A percentile compares a stretch with the other conserved stretches of the same genome.
Conservation (phyloP, 169 alveolate species). For the Cyclospora cayetanensis region DNA sequence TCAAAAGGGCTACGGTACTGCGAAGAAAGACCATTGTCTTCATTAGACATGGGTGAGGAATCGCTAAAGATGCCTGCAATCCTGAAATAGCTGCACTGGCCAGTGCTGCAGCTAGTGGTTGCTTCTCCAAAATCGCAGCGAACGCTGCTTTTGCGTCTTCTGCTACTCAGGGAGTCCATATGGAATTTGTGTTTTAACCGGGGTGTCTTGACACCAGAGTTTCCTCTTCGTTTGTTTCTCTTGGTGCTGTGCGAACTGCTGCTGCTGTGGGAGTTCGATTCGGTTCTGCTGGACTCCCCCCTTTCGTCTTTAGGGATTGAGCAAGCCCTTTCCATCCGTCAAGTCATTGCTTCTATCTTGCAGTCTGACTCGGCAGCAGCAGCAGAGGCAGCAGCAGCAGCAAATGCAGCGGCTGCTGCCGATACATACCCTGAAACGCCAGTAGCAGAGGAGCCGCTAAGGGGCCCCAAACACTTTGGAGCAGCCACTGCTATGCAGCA, state of each 20-base stretch:
- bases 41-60: constrained; percentile 28
- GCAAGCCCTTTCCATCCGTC: constrained; percentile 21
- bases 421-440: not conserved
- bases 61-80: too few species aligned
- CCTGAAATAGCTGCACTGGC: too few species aligned
- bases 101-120: too few species aligned
- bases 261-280: constrained; percentile 48
- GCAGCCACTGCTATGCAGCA: constrained; percentile 12
- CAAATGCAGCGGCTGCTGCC: constrained; percentile 14
- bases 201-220: constrained; percentile 33
- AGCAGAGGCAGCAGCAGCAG: not conserved
- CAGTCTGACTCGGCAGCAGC: not conserved
- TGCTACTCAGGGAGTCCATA: constrained; percentile 53
- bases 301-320: constrained; percentile 47
- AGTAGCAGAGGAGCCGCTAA: not conserved
- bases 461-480: not conserved
- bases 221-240: constrained; percentile 60
- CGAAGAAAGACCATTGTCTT: not conserved
- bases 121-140: too few species aligned
- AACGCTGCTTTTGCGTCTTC: not conserved
- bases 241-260: constrained; percentile 59
- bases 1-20: not conserved
- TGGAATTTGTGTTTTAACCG: constrained; percentile 63
- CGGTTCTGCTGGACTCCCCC: constrained; percentile 60
- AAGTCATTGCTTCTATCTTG: not conserved